Evolutionary conservation across 2,329 filamentous ascomycete genomes (phyloP), one percentile per base, ranked within the genome.

Genomic region (Nemania serpens): DNA sequence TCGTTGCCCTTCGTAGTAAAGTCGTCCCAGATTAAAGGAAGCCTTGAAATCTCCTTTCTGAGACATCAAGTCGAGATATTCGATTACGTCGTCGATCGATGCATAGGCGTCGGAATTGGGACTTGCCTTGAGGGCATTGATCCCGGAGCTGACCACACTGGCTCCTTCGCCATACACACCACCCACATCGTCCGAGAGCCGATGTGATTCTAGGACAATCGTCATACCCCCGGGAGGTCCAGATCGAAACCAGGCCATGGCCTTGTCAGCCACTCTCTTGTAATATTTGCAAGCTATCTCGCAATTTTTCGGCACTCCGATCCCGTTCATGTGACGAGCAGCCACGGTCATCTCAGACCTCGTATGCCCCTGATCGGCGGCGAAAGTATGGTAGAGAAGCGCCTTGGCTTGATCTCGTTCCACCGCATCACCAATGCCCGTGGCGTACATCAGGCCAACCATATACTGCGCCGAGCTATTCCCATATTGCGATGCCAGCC

Each of bases 141-240:
- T 83, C 4, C 95, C 95, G 0, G 95, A 90, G 72, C 93, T 97
- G 22, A 89, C 89, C 41, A 89, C 91, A 73, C 94, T 98, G 12
- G 95, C 95, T 3, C 95, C 96, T 76, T 97, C 92, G 48, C 95
- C 96, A 73, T 97, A 99, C 6, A 97, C 90, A 45, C 95, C 95
- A 7, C 95, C 96, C 33, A 89, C 81, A 50, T 97, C 92, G 71
- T 99, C 96, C 3, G 93, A 91, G 69, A 97, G 90, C 58, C 91
- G 87, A 78, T 91, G 96, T 6, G 89, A 86, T 71, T 97, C 90
- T 33, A 86, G 84, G 2, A 89, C 82, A 81, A 96, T 88, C 34
- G 84, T 82, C 76, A 90, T 88, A 4, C 95, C 95, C 11, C 94
- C 94, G 0, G 95, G 94, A 1, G 95, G 94, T 0, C 95, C 96